A percentile compares a stretch with the other conserved stretches of the same genome.
Conservation (phyloP, 768 basidiomycete species). For the Cyclocybe cylindracea region DNA sequence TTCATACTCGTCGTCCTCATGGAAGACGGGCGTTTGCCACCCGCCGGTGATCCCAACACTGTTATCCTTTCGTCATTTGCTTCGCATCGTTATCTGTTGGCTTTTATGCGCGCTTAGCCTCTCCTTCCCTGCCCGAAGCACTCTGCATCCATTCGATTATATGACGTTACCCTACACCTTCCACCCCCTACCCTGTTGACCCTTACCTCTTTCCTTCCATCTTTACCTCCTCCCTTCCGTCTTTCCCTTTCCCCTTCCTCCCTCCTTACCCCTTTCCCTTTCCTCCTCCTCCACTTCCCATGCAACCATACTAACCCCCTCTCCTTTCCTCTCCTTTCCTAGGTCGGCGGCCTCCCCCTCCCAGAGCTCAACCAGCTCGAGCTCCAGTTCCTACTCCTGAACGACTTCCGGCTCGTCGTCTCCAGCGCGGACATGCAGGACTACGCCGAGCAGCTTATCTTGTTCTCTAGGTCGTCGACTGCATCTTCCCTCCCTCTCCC, state of each 20-base stretch:
- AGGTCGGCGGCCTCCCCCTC: constrained; percentile 96
- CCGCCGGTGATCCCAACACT: no score
- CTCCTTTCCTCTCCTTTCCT: not conserved
- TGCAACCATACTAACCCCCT: not conserved
- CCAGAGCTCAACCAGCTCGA: constrained; percentile 95
- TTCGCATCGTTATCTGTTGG: no score
- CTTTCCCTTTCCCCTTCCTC: not conserved
- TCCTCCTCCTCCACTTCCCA: not conserved
- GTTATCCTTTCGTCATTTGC: no score
- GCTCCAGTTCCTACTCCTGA: constrained; percentile 93
- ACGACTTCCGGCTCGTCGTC: constrained; percentile 92
- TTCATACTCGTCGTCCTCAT: no score
- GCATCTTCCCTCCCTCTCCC: constrained; percentile 4
- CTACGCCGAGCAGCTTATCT: constrained; percentile 88
- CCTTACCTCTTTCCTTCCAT: not conserved
- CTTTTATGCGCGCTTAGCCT: no score
- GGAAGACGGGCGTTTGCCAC: no score
- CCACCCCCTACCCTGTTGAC: constrained; percentile 5
- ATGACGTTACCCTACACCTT: not conserved
- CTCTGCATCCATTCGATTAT: no score
- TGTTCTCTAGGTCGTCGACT: constrained; percentile 52
- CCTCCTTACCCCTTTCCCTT: not conserved
- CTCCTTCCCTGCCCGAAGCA: no score
- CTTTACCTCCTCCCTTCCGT: not conserved
- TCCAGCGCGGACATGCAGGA: constrained; percentile 89